Conservation (phyloP, 73 alveolate species). For the Paramecium caudatum region DNA sequence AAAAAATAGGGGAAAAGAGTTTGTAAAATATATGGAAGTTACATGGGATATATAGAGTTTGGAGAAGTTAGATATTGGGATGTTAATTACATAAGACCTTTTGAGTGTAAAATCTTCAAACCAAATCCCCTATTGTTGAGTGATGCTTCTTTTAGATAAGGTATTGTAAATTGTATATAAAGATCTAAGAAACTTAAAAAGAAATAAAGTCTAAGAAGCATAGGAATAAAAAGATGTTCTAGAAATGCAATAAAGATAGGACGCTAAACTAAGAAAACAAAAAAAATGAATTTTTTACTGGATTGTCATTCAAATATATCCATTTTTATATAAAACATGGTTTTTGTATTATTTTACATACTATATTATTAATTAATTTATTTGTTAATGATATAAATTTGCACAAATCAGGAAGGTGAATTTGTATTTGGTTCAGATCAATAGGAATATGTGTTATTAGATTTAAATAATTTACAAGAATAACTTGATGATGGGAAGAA, state of each 20-base stretch:
- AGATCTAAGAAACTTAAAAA: slow-evolving; percentile 49
- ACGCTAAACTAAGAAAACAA: slow-evolving; percentile 71
- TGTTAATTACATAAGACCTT: slow-evolving; percentile 79
- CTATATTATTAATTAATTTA: too few relatives aligned
- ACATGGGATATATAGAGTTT: slow-evolving; percentile 94
- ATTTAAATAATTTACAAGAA: neutral
- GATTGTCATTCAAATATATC: slow-evolving; percentile 22
- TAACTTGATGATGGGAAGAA: neutral
- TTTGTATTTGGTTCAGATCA: slow-evolving; percentile 4
- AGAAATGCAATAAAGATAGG: slow-evolving; percentile 62
- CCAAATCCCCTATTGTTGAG: slow-evolving; percentile 7
- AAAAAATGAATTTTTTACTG: slow-evolving; percentile 32
- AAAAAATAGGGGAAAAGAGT: slow-evolving; percentile 80
- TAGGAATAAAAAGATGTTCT: slow-evolving; percentile 58
- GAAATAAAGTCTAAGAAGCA: slow-evolving; percentile 61
- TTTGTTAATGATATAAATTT: neutral
- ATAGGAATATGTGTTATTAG: slow-evolving; percentile 2
- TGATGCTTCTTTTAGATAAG: slow-evolving; percentile 52
- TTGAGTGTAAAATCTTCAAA: slow-evolving; percentile 63
- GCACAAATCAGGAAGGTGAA: slow-evolving; percentile 39
- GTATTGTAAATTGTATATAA: neutral
- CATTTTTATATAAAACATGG: too few relatives aligned
- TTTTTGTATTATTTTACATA: too few relatives aligned
- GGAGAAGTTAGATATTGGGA: slow-evolving; percentile 97
- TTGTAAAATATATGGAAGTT: slow-evolving; percentile 90